These are phyloP conservation scores for Kodamaea fukazawae DNA, from an alignment of 805 yeast species.

Conservation along the genomic window DNA sequence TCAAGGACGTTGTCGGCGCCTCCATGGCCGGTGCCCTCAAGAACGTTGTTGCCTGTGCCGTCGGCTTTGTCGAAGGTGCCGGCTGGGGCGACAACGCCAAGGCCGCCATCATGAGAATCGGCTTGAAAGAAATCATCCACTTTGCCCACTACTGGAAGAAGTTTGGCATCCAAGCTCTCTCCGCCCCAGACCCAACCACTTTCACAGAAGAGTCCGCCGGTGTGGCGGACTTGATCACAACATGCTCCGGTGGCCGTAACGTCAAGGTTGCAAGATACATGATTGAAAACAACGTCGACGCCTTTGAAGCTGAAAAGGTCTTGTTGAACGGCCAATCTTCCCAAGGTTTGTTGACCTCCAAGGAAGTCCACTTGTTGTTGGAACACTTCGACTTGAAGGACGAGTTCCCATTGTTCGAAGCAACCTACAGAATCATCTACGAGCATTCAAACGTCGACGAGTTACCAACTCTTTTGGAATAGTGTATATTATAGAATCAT, in stretches of 20 bases:
- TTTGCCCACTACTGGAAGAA: slow-evolving; percentile 61
- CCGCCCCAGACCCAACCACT: slow-evolving; percentile 73
- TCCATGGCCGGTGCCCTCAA: slow-evolving; percentile 96
- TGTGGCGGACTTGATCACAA: slow-evolving; percentile 96
- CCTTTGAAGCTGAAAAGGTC: slow-evolving; percentile 79
- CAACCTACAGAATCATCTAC: slow-evolving; percentile 80
- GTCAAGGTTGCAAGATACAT: slow-evolving; percentile 84
- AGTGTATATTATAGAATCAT: too few species aligned
- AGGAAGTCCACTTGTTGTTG: slow-evolving; percentile 87
- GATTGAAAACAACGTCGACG: slow-evolving; percentile 75
- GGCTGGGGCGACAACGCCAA: slow-evolving; percentile 99
- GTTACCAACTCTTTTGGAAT: slow-evolving; percentile 67
- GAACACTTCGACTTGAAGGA: slow-evolving; percentile 46
- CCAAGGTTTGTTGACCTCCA: slow-evolving; percentile 89
- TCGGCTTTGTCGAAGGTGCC: slow-evolving; percentile 95
- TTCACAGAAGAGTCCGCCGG: slow-evolving; percentile 95
- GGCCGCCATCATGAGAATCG: slow-evolving; percentile 96
- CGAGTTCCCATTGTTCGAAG: slow-evolving; percentile 80
- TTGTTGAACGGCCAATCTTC: slow-evolving; percentile 94
- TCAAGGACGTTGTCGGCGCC: slow-evolving; percentile 92
- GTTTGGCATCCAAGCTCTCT: slow-evolving; percentile 48
- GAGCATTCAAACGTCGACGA: slow-evolving; percentile 71
- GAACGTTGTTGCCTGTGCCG: slow-evolving; percentile 93
- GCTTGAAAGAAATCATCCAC: slow-evolving; percentile 82
- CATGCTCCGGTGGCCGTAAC: slow-evolving; percentile 97